Base-by-base conservation (phyloP, 257 asterid species). In the Voacanga thouarsii region DNA sequence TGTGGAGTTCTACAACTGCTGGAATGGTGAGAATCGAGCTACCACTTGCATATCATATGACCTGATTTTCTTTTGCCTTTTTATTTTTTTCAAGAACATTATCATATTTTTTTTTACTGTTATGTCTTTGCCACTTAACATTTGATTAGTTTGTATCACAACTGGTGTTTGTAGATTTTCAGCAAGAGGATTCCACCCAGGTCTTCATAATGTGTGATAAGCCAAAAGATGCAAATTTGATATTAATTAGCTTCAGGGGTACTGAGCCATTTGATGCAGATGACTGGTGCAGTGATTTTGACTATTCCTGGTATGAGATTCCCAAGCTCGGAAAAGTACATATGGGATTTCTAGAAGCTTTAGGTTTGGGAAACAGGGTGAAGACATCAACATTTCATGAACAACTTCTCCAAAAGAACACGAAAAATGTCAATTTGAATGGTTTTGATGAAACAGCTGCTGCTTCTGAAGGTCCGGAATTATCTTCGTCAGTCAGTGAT, bases 231-330 rank as follows among this genome's bases (percentile, higher is more conserved):
- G 99, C 98, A 66, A 86, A 88, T 53, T 81, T 95, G 86, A 90
- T 95, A 80, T 76, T 93, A 55, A 44, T 95, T 66, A 85, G 94
- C 91, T 95, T 95, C 86, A 79, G 98, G 80, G 99, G 99, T 53
- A 95, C 99, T 0, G 98, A 95, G 83, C 98, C 98, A 16, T 95
- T 95, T 45, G 97, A 95, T 79, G 99, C 98, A 3, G 96, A 90
- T 79, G 99, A 95, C 71, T 95, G 99, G 99, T 83, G 86, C 71
- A 95, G 98, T 14, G 98, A 95, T 86, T 91, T 93, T 5, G 99
- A 95, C 86, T 93, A 93, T 78, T 93, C 99, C 23, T 95, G 99
- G 99, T 95, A 89, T 7, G 98, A 95, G 81, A 87, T 95, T 66
- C 97, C 97, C 3, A 75, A 85, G 56, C 88, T 93, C 1, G 99